Evolutionary conservation across 2,329 filamentous ascomycete genomes (phyloP), one percentile per base, ranked within the genome.

Genomic region (Aspergillus udagawae): DNA sequence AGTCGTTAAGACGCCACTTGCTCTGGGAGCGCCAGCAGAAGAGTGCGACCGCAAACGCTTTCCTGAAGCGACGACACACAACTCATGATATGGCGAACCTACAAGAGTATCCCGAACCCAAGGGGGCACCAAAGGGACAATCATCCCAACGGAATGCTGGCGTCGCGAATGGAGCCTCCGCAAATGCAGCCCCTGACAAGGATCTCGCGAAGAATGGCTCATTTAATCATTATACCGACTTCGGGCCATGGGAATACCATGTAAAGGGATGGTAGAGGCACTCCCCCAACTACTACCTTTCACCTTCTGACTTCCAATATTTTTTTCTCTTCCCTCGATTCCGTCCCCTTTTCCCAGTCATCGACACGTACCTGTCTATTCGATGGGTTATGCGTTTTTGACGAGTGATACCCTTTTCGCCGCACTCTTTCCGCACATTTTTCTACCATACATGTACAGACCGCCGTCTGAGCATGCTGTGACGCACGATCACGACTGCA

Each of bases 11-110:
- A 23, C 90, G 92, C 65, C 90, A 97, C 67, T 86, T 99, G 17
- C 83, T 97, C 17, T 96, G 91, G 90, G 94, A 99, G 74, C 88
- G 94, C 53, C 91, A 96, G 70, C 93, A 97, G 71, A 96, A 94
- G 82, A 91, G 91, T 58, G 89, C 90, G 35, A 93, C 91, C 7
- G 90, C 88, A 67, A 92, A 93, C 62, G 91, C 92, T 1, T 90
- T 93, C 54, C 82, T 96, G 57, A 95, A 96, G 80, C 86, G 93
- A 61, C 83, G 91, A 58, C 92, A 97, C 72, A 96, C 92, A 21
- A 90, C 93, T 2, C 90, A 93, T 63, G 92, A 97, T 70, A 86
- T 97, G 61, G 89, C 90, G 60, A 95, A 95, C 73, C 82, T 97
- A 47, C 89, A 88, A 76, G 86, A 94, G 73, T 91, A 89, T 68